Percentiles rank a stretch among this genome's conserved stretches.
Conservation (phyloP, 192 early-diverging fungal genomes). For the Gamsiella multidivaricata region DNA sequence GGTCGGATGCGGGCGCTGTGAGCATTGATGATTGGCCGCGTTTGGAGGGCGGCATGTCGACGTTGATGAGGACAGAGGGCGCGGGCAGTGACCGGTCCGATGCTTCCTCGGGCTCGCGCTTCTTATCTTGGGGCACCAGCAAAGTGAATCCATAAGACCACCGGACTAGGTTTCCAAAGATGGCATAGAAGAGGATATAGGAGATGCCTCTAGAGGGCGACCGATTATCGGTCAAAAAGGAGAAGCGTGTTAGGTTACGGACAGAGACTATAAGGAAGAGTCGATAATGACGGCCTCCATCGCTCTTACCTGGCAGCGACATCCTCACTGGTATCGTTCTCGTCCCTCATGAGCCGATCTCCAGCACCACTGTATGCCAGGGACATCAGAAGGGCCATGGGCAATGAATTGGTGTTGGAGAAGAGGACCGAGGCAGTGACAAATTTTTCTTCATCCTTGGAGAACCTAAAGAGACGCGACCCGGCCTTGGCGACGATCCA, state of each 20-base stretch:
- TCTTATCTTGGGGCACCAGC: slow-evolving; percentile 58
- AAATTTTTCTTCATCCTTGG: slow-evolving; percentile 67
- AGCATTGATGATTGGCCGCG: slow-evolving; percentile 3
- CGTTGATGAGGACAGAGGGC: slow-evolving; percentile 38
- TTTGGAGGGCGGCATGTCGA: slow-evolving; percentile 19
- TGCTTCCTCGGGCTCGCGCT: slow-evolving; percentile 3
- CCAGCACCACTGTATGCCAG: slow-evolving; percentile 63
- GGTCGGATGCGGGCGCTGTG: slow-evolving; percentile 13
- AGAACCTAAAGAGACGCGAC: slow-evolving; percentile 55
- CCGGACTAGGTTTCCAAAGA: slow-evolving; percentile 80
- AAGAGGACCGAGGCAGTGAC: slow-evolving; percentile 75
- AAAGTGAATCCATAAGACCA: slow-evolving; percentile 82
- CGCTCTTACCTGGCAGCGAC: slow-evolving; percentile 67
- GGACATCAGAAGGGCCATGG: slow-evolving; percentile 76
- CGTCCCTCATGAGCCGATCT: slow-evolving; percentile 53
- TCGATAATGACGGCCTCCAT: too few relatives aligned
- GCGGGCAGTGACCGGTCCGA: slow-evolving; percentile 10
- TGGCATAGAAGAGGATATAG: slow-evolving; percentile 83
- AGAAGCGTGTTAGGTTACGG: too few relatives aligned
- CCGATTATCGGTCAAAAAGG: too few relatives aligned
- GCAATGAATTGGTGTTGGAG: slow-evolving; percentile 79
- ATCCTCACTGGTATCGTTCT: slow-evolving; percentile 55
- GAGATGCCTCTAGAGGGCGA: slow-evolving; percentile 74
- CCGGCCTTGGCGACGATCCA: slow-evolving; percentile 53
- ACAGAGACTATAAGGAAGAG: too few relatives aligned